Evolutionary conservation across 208 protist genomes (phyloP).

Genomic region (Crithidia thermophila): DNA sequence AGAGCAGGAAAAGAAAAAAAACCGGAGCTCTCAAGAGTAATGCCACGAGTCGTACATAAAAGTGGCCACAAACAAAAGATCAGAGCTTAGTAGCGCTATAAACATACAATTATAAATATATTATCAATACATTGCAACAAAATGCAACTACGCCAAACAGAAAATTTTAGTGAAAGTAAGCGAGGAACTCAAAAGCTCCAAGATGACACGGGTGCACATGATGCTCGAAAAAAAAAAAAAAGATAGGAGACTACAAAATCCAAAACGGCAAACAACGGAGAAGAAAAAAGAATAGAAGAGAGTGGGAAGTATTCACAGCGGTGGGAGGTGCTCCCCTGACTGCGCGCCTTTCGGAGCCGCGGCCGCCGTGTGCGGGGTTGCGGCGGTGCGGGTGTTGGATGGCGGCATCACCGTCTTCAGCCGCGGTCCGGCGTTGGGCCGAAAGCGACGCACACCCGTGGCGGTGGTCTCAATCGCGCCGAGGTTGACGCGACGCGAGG

Average conservation of each 20-base stretch:
- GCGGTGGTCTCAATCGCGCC: background rate
- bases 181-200: too few species aligned
- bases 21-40: too few species aligned
- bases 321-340: slow-evolving; percentile 18
- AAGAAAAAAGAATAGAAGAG: too few species aligned
- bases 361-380: background rate
- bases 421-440: background rate
- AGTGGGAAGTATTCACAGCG: slow-evolving; percentile 3
- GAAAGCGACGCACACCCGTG: slow-evolving; percentile 7
- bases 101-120: too few species aligned
- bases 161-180: too few species aligned
- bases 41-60: too few species aligned
- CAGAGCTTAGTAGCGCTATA: too few species aligned
- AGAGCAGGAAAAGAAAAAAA: too few species aligned
- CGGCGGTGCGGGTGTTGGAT: background rate
- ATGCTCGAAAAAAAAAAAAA: background rate
- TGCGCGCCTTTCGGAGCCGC: background rate
- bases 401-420: slow-evolving; percentile 1
- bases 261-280: too few species aligned
- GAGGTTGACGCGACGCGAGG: background rate
- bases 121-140: too few species aligned
- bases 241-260: background rate
- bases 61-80: too few species aligned
- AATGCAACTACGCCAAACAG: too few species aligned
- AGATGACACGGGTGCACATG: background rate